A percentile compares a stretch with the other conserved stretches of the same genome.
Conservation (phyloP, 495 filamentous ascomycete genomes). For the Neurospora sublineolata region DNA sequence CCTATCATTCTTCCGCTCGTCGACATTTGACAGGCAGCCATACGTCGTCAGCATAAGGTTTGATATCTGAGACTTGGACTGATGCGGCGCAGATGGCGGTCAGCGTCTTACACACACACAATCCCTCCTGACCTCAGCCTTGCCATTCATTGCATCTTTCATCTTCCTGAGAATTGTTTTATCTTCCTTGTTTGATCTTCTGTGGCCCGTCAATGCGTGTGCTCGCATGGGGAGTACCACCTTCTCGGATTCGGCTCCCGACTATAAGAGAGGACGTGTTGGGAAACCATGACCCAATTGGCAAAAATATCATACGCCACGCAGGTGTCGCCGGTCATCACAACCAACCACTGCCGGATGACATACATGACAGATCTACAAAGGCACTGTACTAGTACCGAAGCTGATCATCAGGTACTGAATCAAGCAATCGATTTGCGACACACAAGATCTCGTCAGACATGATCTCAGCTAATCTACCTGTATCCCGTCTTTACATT, state of each 20-base stretch:
- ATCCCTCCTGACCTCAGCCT: neutral
- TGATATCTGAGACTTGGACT: neutral
- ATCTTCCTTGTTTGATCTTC: neutral
- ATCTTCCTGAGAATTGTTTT: neutral
- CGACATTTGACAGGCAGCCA: neutral
- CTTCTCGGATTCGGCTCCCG: neutral
- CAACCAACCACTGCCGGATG: neutral
- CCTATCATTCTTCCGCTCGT: neutral
- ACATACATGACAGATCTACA: neutral
- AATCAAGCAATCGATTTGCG: neutral
- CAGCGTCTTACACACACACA: neutral
- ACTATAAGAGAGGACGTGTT: neutral
- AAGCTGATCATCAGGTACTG: neutral
- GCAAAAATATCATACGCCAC: neutral
- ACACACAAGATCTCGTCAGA: neutral
- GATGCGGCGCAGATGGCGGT: neutral
- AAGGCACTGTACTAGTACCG: neutral
- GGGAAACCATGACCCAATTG: neutral
- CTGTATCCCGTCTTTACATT: neutral
- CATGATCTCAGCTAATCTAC: neutral
- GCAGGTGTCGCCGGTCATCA: neutral
- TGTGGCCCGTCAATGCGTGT: neutral
- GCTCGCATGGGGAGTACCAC: neutral
- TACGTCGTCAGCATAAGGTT: neutral
- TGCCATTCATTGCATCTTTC: neutral